phyloP scores from a whole-genome alignment of 129 eudicot genomes.

The Smallanthus sonchifolius region DNA sequence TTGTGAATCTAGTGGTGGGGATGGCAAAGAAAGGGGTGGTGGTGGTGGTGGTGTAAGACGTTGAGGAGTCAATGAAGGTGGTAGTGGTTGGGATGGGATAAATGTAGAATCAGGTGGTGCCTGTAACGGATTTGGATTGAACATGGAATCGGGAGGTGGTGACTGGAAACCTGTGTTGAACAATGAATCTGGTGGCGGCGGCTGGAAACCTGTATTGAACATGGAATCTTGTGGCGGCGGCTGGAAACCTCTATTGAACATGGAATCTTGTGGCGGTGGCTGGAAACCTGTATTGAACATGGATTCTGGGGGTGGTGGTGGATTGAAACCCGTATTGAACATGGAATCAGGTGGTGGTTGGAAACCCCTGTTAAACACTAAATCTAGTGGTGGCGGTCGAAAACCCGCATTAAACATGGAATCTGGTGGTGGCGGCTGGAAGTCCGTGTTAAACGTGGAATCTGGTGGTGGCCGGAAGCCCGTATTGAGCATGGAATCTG shows the following conservation, averaged over 20 bases:
- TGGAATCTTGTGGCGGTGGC: conserved; percentile 35
- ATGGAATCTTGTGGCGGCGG: conserved; percentile 37
- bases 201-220: conserved; percentile 24
- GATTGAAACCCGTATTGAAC: background rate
- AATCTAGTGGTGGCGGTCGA: conserved; percentile 39
- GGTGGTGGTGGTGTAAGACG: conserved; percentile 35
- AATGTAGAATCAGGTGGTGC: background rate
- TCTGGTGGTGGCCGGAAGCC: background rate
- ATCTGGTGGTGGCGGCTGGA: conserved; percentile 1
- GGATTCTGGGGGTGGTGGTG: conserved; percentile 4
- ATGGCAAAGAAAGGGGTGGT: conserved; percentile 31
- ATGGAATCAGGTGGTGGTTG: conserved; percentile 36
- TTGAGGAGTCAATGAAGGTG: conserved; percentile 50
- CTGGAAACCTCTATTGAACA: background rate
- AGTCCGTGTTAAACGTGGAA: background rate
- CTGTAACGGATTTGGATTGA: background rate
- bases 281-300: background rate
- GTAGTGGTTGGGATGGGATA: conserved; percentile 47
- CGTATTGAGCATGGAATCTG: conserved; percentile 6
- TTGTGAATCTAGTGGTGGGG: conserved; percentile 36
- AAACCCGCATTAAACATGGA: background rate
- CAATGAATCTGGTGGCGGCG: conserved; percentile 38
- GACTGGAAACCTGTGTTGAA: conserved; percentile 4
- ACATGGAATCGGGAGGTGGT: background rate
- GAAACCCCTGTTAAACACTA: conserved; percentile 16